Conservation (phyloP, 148 eudicot species). For the Nyssa sinensis region DNA sequence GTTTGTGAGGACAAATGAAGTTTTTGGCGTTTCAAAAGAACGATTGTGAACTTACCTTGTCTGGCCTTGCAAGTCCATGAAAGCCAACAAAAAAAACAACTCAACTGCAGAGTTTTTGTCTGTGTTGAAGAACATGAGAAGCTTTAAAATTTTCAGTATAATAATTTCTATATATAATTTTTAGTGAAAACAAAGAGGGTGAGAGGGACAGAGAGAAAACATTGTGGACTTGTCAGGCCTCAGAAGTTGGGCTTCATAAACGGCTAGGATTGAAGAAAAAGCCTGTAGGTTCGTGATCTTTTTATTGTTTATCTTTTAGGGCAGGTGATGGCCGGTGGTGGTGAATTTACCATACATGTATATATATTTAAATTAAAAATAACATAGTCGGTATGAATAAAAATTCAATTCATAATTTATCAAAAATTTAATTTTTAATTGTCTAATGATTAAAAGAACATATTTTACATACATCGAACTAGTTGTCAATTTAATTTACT, state of each 20-base stretch:
- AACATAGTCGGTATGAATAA: no score
- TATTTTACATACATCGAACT: no score
- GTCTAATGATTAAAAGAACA: no score
- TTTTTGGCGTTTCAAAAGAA: background rate
- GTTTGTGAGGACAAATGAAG: background rate
- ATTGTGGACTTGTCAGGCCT: constrained; percentile 1
- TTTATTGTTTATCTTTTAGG: no score
- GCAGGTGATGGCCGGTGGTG: no score
- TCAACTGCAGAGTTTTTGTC: constrained; percentile 19
- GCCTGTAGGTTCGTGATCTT: constrained; percentile 14
- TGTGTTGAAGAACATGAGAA: constrained; percentile 10
- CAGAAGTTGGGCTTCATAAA: constrained; percentile 11
- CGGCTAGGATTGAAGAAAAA: background rate
- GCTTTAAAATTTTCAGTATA: background rate
- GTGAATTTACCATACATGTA: no score
- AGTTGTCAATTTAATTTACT: no score
- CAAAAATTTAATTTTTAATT: no score
- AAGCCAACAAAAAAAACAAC: constrained; percentile 22
- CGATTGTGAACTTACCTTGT: constrained; percentile 1
- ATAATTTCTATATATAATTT: background rate
- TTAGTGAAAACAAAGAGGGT: background rate
- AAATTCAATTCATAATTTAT: no score
- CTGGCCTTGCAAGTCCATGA: constrained; percentile 2
- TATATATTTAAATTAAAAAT: no score
- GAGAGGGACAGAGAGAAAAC: constrained; percentile 9